Percentiles rank a stretch among this genome's conserved stretches.
phyloP scores from a whole-genome alignment of 768 basidiomycete species.

The Phallus indusiatus region DNA sequence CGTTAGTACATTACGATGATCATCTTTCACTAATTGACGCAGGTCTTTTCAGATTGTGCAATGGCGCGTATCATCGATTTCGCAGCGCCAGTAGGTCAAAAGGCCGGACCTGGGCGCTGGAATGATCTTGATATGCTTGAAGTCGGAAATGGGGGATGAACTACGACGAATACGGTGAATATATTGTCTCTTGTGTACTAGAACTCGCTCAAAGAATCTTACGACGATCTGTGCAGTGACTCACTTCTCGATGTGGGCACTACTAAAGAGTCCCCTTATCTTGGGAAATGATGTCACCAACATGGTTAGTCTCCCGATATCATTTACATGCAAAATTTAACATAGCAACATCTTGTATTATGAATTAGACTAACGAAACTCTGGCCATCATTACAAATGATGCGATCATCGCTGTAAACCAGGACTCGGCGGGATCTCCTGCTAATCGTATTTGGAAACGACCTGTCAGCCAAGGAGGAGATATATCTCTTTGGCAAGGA shows the following conservation, averaged over 20 bases:
- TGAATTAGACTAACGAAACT: constrained; percentile 24
- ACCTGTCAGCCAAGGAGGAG: constrained; percentile 19
- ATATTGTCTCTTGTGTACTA: background rate
- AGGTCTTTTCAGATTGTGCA: constrained; percentile 8
- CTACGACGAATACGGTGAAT: constrained; percentile 28
- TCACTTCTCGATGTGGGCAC: constrained; percentile 33
- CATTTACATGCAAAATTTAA: background rate
- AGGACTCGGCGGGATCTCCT: constrained; percentile 23
- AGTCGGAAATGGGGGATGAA: constrained; percentile 27
- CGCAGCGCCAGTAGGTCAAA: constrained; percentile 26
- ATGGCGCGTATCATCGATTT: constrained; percentile 27
- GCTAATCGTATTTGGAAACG: constrained; percentile 27
- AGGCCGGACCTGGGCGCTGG: constrained; percentile 26
- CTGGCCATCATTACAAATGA: constrained; percentile 29
- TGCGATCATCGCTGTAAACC: constrained; percentile 27
- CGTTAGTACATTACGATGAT: constrained; percentile 18
- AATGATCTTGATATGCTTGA: constrained; percentile 33
- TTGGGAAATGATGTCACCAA: constrained; percentile 30
- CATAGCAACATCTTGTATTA: background rate
- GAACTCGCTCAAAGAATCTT: too few species aligned
- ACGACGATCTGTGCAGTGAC: constrained; percentile 19
- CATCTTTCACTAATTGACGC: background rate
- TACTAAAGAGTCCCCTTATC: constrained; percentile 34
- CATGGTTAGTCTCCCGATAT: constrained; percentile 20
- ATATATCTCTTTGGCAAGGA: constrained; percentile 26